phyloP scores from a whole-genome alignment of 1,284 basidiomycete species.

The Papiliotrema fonsecae region DNA sequence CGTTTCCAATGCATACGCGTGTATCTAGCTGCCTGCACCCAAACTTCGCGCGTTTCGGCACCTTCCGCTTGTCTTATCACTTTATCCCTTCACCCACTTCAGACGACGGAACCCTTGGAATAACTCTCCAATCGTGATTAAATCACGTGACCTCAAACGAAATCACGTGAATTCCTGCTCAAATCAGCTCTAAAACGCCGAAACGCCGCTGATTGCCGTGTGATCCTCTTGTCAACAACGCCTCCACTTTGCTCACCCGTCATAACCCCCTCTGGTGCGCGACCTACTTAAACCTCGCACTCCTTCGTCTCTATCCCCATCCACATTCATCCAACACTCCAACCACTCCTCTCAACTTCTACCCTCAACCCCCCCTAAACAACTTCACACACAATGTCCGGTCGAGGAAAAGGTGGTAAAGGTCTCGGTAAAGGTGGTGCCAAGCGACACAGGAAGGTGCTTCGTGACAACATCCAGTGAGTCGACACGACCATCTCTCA shows the following conservation, averaged over 20 bases:
- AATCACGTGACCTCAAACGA: neutral
- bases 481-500: constrained; percentile 7
- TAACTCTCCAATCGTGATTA: too few relatives aligned
- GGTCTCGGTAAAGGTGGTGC: constrained; percentile 81
- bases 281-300: neutral
- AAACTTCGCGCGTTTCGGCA: too few relatives aligned
- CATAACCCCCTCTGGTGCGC: neutral
- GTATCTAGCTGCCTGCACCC: too few relatives aligned
- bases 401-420: constrained; percentile 72
- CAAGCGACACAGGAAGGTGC: constrained; percentile 79
- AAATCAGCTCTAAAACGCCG: neutral
- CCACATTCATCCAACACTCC: neutral
- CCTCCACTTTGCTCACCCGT: neutral
- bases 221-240: neutral
- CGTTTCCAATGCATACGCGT: too few relatives aligned
- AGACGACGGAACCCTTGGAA: too few relatives aligned
- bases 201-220: neutral
- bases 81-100: too few relatives aligned
- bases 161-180: neutral
- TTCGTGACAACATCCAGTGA: constrained; percentile 78
- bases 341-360: constrained; percentile 5
- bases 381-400: constrained; percentile 57
- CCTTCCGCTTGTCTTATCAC: too few relatives aligned
- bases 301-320: constrained; percentile 7
- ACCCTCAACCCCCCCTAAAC: constrained; percentile 9